These are phyloP conservation scores for Scenedesmus sp. DNA, from an alignment of 163 green algal species.

Conservation along the genomic window DNA sequence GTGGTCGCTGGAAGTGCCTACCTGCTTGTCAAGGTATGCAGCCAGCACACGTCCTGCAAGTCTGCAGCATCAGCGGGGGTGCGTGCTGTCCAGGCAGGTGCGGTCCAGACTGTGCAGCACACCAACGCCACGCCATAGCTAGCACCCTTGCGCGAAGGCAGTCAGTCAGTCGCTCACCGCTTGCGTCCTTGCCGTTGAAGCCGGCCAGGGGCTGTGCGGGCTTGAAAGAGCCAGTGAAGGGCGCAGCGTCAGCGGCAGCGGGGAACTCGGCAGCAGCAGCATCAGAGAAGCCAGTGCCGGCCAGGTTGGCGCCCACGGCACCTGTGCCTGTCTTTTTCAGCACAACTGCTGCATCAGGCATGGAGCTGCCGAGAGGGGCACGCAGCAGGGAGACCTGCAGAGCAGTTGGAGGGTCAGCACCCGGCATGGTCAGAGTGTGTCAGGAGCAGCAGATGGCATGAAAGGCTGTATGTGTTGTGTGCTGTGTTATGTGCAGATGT, in stretches of 20 bases:
- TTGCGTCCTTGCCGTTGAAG: constrained; percentile 23
- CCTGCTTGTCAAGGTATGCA: too few relatives aligned
- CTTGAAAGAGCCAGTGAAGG: constrained; percentile 26
- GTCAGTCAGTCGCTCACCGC: neutral
- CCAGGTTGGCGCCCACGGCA: neutral
- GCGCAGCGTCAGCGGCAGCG: neutral
- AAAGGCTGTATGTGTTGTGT: neutral
- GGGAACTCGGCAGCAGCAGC: constrained; percentile 13
- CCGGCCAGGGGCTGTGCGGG: constrained; percentile 25
- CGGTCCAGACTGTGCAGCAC: too few relatives aligned
- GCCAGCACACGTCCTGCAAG: too few relatives aligned
- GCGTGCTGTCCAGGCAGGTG: too few relatives aligned
- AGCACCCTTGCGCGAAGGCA: too few relatives aligned
- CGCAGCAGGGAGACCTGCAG: constrained; percentile 14
- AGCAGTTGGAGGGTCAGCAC: neutral
- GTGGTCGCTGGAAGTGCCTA: too few relatives aligned
- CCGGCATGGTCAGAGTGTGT: too few relatives aligned
- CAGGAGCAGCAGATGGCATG: neutral
- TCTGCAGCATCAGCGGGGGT: too few relatives aligned
- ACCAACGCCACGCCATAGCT: too few relatives aligned
- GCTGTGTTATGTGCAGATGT: too few relatives aligned
- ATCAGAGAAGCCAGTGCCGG: neutral
- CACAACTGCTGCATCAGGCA: neutral
- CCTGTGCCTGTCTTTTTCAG: constrained; percentile 1
- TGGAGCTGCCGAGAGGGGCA: neutral